Evolutionary conservation across 1,284 basidiomycete genomes (phyloP), one percentile per base, ranked within the genome.

Genomic region (Irpex lacteus): DNA sequence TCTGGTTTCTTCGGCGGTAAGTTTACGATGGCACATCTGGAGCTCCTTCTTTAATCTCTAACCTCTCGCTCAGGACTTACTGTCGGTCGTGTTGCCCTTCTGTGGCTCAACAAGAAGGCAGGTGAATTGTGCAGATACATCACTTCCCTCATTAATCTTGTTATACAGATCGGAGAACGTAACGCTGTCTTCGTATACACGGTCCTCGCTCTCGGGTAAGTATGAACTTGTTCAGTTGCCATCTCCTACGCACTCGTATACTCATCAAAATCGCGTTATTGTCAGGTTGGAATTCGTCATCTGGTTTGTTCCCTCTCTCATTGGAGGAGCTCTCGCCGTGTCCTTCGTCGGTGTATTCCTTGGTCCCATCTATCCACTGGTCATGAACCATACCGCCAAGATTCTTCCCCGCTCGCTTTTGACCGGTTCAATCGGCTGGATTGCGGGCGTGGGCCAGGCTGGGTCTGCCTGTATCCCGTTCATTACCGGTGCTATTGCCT

Each of bases 401-500:
- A 74, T 85, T 53, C 73, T 87, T 8, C 84, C 85, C 1, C 77
- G 77, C 11, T 78, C 79, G 76, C 71, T 88, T 4, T 72, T 87
- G 36, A 85, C 83, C 0, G 83, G 81, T 7, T 77, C 77, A 55
- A 83, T 87, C 38, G 85, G 85, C 3, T 87, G 82, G 81, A 85
- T 87, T 55, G 77, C 81, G 18, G 81, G 80, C 9, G 76, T 85
- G 54, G 83, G 85, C 2, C 80, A 82, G 64, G 79, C 81, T 3
- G 84, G 86, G 2, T 81, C 79, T 11, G 86, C 86, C 0, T 65
- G 81, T n/a, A 66, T 87, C 15, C 85, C 86, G 2, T 87, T 87
- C 70, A 75, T 85, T 58, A 84, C 84, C 0, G 86, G 86, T 34
- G 80, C 81, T 0, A 76, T 88, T 18, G 82, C 85, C 1, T 76